Evolutionary conservation across 108 stramenopile species (phyloP).

Genomic region (Cylindrotheca fusiformis): DNA sequence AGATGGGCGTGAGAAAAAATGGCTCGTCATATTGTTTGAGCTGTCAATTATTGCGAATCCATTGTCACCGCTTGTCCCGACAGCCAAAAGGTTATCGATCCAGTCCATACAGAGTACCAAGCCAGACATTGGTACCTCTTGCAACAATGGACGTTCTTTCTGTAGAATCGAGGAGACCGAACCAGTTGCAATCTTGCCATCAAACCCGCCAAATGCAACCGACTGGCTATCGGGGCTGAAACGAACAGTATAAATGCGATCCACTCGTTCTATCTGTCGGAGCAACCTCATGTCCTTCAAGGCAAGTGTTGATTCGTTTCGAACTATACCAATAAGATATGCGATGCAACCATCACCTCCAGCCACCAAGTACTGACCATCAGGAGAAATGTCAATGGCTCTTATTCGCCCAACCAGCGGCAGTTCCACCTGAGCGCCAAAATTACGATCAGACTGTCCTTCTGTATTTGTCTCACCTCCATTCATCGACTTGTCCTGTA

Average conservation of each 20-base stretch:
- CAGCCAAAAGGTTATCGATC: constrained; percentile 31
- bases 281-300: constrained; percentile 15
- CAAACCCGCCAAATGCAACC: constrained; percentile 49
- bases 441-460: neutral
- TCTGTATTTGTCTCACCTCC: neutral
- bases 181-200: constrained; percentile 39
- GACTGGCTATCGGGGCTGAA: constrained; percentile 27
- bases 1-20: constrained; percentile 19
- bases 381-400: constrained; percentile 21
- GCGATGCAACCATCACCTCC: constrained; percentile 36
- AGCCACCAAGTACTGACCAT: constrained; percentile 16
- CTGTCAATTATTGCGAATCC: constrained; percentile 1
- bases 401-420: constrained; percentile 22
- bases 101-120: constrained; percentile 43
- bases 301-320: constrained; percentile 6
- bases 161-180: neutral
- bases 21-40: constrained; percentile 6
- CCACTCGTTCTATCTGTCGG: constrained; percentile 38
- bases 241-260: constrained; percentile 47
- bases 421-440: constrained; percentile 17
- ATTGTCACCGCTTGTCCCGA: constrained; percentile 32
- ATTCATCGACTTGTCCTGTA: constrained; percentile 8
- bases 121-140: constrained; percentile 26
- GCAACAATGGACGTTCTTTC: neutral
- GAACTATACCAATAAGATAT: constrained; percentile 7